These are phyloP conservation scores for Pichia norvegensis DNA, from an alignment of 1,139 yeast genomes.

Conservation along the genomic window DNA sequence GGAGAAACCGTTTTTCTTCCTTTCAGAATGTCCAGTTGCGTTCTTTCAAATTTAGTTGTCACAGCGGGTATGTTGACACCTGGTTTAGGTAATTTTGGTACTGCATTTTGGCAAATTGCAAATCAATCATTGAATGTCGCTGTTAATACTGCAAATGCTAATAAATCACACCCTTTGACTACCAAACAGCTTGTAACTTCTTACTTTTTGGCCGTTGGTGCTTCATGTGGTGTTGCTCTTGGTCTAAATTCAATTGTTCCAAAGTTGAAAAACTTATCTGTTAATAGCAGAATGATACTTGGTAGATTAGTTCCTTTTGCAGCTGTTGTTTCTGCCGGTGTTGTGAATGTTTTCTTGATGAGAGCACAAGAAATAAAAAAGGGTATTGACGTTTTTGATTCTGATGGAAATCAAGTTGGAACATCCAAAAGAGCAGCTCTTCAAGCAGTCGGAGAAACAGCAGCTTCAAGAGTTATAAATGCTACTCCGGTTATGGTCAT, in stretches of 20 bases:
- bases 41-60: slow-evolving; percentile 83
- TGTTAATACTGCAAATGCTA: slow-evolving; percentile 90
- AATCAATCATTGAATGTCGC: slow-evolving; percentile 96
- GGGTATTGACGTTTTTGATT: slow-evolving; percentile 68
- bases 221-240: slow-evolving; percentile 90
- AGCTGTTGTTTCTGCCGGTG: slow-evolving; percentile 94
- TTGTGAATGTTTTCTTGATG: slow-evolving; percentile 91
- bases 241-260: slow-evolving; percentile 90
- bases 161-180: slow-evolving; percentile 85
- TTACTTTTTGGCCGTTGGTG: slow-evolving; percentile 83
- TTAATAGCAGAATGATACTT: slow-evolving; percentile 60
- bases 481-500: slow-evolving; percentile 97
- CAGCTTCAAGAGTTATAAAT: slow-evolving; percentile 86
- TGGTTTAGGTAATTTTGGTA: slow-evolving; percentile 79
- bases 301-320: slow-evolving; percentile 94
- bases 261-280: slow-evolving; percentile 55
- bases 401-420: slow-evolving; percentile 65
- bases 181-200: slow-evolving; percentile 68
- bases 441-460: slow-evolving; percentile 94
- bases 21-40: slow-evolving; percentile 95
- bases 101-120: slow-evolving; percentile 94
- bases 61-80: slow-evolving; percentile 98
- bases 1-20: slow-evolving; percentile 90
- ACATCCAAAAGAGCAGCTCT: slow-evolving; percentile 78
- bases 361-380: slow-evolving; percentile 87